Conservation (phyloP, 805 yeast species). For the Wickerhamomyces mucosus region DNA sequence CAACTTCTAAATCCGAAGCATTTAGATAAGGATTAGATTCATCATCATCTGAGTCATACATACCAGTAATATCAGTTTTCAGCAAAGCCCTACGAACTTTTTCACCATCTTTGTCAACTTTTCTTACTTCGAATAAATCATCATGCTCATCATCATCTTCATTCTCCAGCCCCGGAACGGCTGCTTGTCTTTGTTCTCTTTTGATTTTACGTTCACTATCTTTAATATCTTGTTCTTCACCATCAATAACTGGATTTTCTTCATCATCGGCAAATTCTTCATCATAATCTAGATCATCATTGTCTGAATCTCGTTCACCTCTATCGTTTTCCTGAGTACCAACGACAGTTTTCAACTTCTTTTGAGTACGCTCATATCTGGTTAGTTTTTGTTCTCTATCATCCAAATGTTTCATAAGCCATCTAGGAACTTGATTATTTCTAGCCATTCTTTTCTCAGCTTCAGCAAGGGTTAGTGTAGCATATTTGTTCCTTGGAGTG, state of each 20-base stretch:
- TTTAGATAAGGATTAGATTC: slow-evolving; percentile 78
- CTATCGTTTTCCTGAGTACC: slow-evolving; percentile 27
- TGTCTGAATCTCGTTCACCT: slow-evolving; percentile 59
- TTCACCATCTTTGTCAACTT: slow-evolving; percentile 85
- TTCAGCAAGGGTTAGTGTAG: slow-evolving; percentile 89
- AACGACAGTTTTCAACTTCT: slow-evolving; percentile 40
- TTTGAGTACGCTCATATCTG: slow-evolving; percentile 38
- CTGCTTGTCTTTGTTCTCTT: slow-evolving; percentile 76
- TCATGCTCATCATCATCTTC: slow-evolving; percentile 52
- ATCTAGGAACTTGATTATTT: slow-evolving; percentile 69
- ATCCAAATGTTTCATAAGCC: slow-evolving; percentile 90
- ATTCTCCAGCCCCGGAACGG: slow-evolving; percentile 48
- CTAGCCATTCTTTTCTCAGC: slow-evolving; percentile 93
- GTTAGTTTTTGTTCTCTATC: slow-evolving; percentile 44
- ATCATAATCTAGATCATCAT: slow-evolving; percentile 88
- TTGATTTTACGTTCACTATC: slow-evolving; percentile 79
- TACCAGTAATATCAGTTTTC: slow-evolving; percentile 74
- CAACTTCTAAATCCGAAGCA: slow-evolving; percentile 50
- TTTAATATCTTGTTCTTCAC: slow-evolving; percentile 89
- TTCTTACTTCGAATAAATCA: slow-evolving; percentile 64
- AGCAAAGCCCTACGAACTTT: slow-evolving; percentile 75
- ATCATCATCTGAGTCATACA: slow-evolving; percentile 71
- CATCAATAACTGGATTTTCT: slow-evolving; percentile 96
- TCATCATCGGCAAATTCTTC: slow-evolving; percentile 98
- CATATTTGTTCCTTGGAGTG: slow-evolving; percentile 88